Evolutionary conservation across 208 protist species (phyloP), one percentile per base, ranked within the genome.

Genomic region (Endotrypanum monterogeii): DNA sequence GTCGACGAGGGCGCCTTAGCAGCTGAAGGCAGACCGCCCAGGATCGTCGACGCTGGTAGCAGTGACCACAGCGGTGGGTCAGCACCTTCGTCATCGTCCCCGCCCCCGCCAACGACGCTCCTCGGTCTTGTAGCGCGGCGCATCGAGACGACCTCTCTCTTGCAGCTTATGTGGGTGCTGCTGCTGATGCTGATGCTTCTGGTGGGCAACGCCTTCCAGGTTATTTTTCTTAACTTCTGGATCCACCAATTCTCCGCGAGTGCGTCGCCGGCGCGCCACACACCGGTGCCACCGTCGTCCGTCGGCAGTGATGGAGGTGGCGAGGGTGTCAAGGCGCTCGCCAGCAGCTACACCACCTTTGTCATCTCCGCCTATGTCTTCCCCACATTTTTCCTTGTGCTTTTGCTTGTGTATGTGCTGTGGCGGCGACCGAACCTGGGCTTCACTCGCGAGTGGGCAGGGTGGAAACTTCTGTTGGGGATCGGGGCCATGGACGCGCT

Each of bases 141-240:
- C 20, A 37, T 83, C 11, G 69, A 60, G 46, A 73, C 32, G 35
- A 85, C 79, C 2, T 71, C 79, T 0, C 69, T 74, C 18, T 52
- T 82, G 46, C 63, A 78, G 48, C 67, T 92, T 25, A n/a, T 80
- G 14, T 85, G 76, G 72, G 75, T 93, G 25, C 0, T 84, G 3
- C 16, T 88, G 16, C 73, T 92, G 4, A 72, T 96, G 50, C 14
- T 88, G 25, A 68, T 92, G 62, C 68, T 96, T 44, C 77, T 88
- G n/a, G 80, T 74, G 1, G 92, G 92, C 61, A 87, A 92, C 66
- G 84, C 87, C 1, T 88, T 89, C 75, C 88, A 94, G 74, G 82
- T 96, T 28, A 90, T 96, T 50, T 82, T 85, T 39, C 78, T 94
- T 14, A 96, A 96, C 77, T 94, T 90, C 77, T 96, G 92, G 90